A percentile compares a stretch with the other conserved stretches of the same genome.
phyloP scores from a whole-genome alignment of 2,329 filamentous ascomycete genomes.

The Cytospora paraplurivora region DNA sequence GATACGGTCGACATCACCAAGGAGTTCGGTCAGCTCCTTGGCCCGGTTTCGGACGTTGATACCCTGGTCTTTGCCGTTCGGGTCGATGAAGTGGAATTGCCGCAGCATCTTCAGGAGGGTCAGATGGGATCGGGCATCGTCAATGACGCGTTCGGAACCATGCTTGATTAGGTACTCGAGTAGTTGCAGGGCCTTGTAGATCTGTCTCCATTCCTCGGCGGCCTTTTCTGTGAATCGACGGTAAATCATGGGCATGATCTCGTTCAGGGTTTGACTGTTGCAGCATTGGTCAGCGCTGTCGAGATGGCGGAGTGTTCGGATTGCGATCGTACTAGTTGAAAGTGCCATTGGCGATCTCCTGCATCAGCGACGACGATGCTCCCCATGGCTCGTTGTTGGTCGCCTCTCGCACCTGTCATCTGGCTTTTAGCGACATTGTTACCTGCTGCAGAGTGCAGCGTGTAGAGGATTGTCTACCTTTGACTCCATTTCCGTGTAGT shows the following conservation, averaged over 20 bases:
- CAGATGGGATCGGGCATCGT: conserved; percentile 93
- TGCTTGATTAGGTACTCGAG: conserved; percentile 97
- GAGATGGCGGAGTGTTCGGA: neutral
- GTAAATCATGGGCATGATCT: conserved; percentile 99
- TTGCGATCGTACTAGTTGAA: conserved; percentile 83
- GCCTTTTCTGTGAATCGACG: conserved; percentile 98
- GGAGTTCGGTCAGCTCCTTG: conserved; percentile 92
- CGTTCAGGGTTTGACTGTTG: conserved; percentile 86
- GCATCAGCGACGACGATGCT: conserved; percentile 80
- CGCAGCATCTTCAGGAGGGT: conserved; percentile 97
- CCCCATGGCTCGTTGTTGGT: conserved; percentile 99
- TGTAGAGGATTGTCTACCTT: conserved; percentile 48
- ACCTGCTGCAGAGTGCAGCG: conserved; percentile 17
- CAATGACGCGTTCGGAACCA: conserved; percentile 94
- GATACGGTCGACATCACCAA: conserved; percentile 89
- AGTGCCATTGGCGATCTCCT: conserved; percentile 96
- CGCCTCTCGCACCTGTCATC: conserved; percentile 80
- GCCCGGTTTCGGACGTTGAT: conserved; percentile 96
- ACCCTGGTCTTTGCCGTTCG: conserved; percentile 97
- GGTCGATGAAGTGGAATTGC: conserved; percentile 96
- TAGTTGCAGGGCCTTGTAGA: conserved; percentile 96
- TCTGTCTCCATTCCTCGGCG: conserved; percentile 98
- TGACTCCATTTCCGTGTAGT: conserved; percentile 91
- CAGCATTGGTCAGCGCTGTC: conserved; percentile 22
- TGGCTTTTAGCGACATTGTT: conserved; percentile 28